These are phyloP conservation scores for Phytophthora palmivora DNA, from an alignment of 352 stramenopile species.

Conservation along the genomic window DNA sequence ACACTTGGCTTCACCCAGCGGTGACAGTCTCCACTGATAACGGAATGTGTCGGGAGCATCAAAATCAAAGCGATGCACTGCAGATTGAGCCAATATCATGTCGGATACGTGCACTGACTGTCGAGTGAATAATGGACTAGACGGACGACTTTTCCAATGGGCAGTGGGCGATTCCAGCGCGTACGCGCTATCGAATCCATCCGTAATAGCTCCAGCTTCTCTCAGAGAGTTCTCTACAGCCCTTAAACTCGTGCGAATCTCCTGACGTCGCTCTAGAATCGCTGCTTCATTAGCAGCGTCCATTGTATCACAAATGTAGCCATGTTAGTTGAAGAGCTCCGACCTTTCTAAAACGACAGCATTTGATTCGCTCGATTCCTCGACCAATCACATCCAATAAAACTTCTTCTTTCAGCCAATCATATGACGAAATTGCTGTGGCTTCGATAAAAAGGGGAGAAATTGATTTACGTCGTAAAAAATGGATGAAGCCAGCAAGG, in stretches of 20 bases:
- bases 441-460: constrained; percentile 23
- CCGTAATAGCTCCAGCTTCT: constrained; percentile 53
- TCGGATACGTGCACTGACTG: constrained; percentile 26
- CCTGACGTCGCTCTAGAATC: constrained; percentile 45
- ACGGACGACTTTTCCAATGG: constrained; percentile 22
- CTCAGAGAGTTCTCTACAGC: constrained; percentile 47
- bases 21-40: constrained; percentile 47
- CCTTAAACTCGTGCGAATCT: constrained; percentile 50
- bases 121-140: constrained; percentile 40
- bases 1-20: constrained; percentile 61
- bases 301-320: constrained; percentile 30
- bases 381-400: neutral
- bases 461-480: constrained; percentile 14
- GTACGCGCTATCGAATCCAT: constrained; percentile 66
- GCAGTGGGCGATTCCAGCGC: constrained; percentile 43
- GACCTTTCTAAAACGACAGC: constrained; percentile 10
- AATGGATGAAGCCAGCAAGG: constrained; percentile 51
- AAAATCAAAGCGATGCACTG: constrained; percentile 50
- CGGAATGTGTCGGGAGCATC: constrained; percentile 46
- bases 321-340: constrained; percentile 21
- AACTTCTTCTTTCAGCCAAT: constrained; percentile 10
- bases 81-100: constrained; percentile 19
- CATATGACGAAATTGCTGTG: constrained; percentile 4
- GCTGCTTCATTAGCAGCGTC: constrained; percentile 35
- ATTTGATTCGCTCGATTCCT: constrained; percentile 13